Base-by-base conservation (phyloP, 257 asterid species). In the Capsicum rhomboideum region DNA sequence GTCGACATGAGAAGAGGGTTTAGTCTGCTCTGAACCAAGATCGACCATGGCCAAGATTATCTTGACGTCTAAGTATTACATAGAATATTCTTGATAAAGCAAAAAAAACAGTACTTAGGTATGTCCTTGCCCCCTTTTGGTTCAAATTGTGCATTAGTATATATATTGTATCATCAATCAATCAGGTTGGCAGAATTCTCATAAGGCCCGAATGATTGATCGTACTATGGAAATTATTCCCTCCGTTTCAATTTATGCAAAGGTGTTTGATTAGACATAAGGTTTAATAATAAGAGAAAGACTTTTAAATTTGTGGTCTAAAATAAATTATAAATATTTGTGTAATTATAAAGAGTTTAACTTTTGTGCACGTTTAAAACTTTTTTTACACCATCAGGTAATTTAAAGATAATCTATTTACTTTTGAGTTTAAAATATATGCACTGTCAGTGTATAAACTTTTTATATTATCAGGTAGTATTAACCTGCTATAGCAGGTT, bases 1-100 rank as follows among this genome's bases (percentile, higher is more conserved):
- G 55, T 87, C 59, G 82, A 82, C 59, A 20, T 79, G 55, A 42
- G 89, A 37, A 6, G 82, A 49, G 14, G 6, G 34, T 55, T 72
- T 52, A 64, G 79, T 85, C 61, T 82, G 84, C 85, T 85, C 89
- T 34, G 75, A 84, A 79, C 84, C 86, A 84, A 68, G 82, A 87
- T 86, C 88, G 78, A 74, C 84, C 86, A 83, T 87, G 72, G 79
- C 34, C 34, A 50, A 54, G 28, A 63, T 13, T 75, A 54, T 28
- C 87, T 80, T 88, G 58, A 82, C 56, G 68, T 31, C n/a, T n/a
- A n/a, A n/a, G n/a, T n/a, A n/a, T n/a, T n/a, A n/a, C n/a, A n/a
- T n/a, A n/a, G n/a, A n/a, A n/a, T n/a, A n/a, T n/a, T n/a, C n/a
- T n/a, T n/a, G n/a, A n/a, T 59, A 49, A 26, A 64, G 34, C n/a